Conservation (phyloP, 2,329 filamentous ascomycete genomes). For the Tolypocladium pustulatum region DNA sequence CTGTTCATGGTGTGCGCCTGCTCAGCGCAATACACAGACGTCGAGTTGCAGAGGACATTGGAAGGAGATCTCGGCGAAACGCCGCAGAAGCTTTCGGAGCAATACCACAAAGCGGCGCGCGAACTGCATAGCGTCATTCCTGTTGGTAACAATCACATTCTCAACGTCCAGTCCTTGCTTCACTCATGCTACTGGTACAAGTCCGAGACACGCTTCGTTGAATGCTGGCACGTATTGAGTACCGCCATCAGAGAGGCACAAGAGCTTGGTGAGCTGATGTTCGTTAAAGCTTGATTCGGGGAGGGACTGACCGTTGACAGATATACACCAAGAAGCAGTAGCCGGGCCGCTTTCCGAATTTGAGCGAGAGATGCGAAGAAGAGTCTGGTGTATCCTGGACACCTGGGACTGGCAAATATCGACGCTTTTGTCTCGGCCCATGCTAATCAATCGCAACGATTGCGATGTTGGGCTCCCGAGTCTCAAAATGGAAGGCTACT, state of each 20-base stretch:
- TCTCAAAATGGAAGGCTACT: constrained; percentile 19
- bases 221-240: constrained; percentile 26
- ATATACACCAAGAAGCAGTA: constrained; percentile 19
- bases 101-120: constrained; percentile 21
- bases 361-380: constrained; percentile 23
- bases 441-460: constrained; percentile 23
- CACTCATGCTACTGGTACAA: constrained; percentile 28
- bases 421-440: constrained; percentile 19
- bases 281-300: too few species aligned
- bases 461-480: constrained; percentile 20
- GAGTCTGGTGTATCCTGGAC: constrained; percentile 25
- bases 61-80: constrained; percentile 18
- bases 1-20: constrained; percentile 27
- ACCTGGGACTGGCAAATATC: constrained; percentile 30
- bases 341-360: constrained; percentile 17
- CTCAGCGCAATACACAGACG: constrained; percentile 21
- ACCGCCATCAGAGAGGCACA: constrained; percentile 24
- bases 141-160: constrained; percentile 19
- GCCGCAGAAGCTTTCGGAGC: constrained; percentile 17
- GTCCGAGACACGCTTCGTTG: constrained; percentile 23
- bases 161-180: constrained; percentile 23
- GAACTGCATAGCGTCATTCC: constrained; percentile 22
- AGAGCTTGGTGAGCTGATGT: constrained; percentile 17
- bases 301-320: constrained; percentile 7
- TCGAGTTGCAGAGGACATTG: constrained; percentile 18